Evolutionary conservation across 768 basidiomycete genomes (phyloP).

Genomic region (Boletus tylopilopsis): DNA sequence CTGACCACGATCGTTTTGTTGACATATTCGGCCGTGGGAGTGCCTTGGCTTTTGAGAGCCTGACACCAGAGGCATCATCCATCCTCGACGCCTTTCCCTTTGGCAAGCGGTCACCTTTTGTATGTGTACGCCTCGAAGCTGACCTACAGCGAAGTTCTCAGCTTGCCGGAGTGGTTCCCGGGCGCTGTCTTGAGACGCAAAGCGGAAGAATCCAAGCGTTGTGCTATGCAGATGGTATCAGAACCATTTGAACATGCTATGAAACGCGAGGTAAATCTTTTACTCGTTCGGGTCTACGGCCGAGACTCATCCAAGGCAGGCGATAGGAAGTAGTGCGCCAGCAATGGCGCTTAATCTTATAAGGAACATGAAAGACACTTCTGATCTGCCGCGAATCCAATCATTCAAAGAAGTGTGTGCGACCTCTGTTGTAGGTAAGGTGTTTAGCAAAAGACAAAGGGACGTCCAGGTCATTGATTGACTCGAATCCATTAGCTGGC

Average conservation of each 20-base stretch:
- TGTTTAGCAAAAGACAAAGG: too few species aligned
- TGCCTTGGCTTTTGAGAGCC: slow-evolving; percentile 5
- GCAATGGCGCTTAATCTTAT: slow-evolving; percentile 15
- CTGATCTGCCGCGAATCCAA: slow-evolving; percentile 10
- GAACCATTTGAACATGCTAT: slow-evolving; percentile 15
- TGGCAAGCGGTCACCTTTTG: slow-evolving; percentile 3
- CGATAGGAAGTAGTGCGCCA: slow-evolving; percentile 2
- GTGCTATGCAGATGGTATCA: slow-evolving; percentile 10
- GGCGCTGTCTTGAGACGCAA: slow-evolving; percentile 26
- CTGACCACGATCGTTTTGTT: slow-evolving; percentile 25
- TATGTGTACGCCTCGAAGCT: background rate
- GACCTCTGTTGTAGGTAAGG: slow-evolving; percentile 18
- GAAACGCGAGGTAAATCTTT: slow-evolving; percentile 7
- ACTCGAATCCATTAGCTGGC: slow-evolving; percentile 11
- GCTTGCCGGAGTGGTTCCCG: slow-evolving; percentile 23
- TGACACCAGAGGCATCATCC: slow-evolving; percentile 13
- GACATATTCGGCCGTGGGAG: slow-evolving; percentile 33
- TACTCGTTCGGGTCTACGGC: background rate
- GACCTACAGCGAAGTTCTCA: slow-evolving; percentile 14
- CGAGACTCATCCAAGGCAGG: slow-evolving; percentile 5
- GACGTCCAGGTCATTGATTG: background rate
- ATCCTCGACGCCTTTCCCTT: slow-evolving; percentile 19
- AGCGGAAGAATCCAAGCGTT: slow-evolving; percentile 8
- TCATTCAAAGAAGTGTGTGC: slow-evolving; percentile 9
- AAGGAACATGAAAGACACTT: background rate